A percentile compares a stretch with the other conserved stretches of the same genome.
These are phyloP conservation scores for Pichiaceae sp. DNA, from an alignment of 1,139 yeast genomes.

Conservation along the genomic window DNA sequence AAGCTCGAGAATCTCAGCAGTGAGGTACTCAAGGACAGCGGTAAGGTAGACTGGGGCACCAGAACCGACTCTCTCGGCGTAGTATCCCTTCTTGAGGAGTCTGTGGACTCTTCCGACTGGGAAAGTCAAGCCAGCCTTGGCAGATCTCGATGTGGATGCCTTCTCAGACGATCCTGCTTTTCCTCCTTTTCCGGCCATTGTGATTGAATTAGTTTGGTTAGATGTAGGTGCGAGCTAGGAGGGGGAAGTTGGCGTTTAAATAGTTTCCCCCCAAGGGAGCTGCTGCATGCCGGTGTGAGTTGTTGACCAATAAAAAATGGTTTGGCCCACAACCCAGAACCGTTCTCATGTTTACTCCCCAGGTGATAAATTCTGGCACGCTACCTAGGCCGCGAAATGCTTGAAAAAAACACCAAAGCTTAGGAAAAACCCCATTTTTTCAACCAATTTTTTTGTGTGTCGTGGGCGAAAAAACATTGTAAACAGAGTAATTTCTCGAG, in stretches of 20 bases:
- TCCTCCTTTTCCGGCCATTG: slow-evolving; percentile 97
- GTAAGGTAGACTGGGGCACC: slow-evolving; percentile 98
- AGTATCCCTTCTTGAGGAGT: slow-evolving; percentile 94
- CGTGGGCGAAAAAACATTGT: too few species aligned
- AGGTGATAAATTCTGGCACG: slow-evolving; percentile 17
- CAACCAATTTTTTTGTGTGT: neutral
- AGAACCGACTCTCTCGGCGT: slow-evolving; percentile 98
- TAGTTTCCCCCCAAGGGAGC: neutral
- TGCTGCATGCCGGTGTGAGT: too few species aligned
- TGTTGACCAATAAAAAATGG: neutral
- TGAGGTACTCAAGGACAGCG: slow-evolving; percentile 92
- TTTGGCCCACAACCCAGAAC: neutral
- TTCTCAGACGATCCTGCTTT: slow-evolving; percentile 91
- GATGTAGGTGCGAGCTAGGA: slow-evolving; percentile 3
- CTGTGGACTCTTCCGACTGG: slow-evolving; percentile 99
- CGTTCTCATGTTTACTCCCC: slow-evolving; percentile 16
- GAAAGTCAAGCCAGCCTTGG: slow-evolving; percentile 98
- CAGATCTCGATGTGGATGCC: slow-evolving; percentile 95
- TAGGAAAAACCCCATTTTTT: neutral
- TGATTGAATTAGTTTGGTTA: slow-evolving; percentile 11
- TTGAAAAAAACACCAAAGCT: neutral
- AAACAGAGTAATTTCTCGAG: too few species aligned
- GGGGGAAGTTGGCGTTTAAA: neutral
- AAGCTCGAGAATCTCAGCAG: slow-evolving; percentile 96
- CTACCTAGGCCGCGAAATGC: slow-evolving; percentile 7